phyloP scores from a whole-genome alignment of 805 yeast species.

The Blastobotrys robertii region DNA sequence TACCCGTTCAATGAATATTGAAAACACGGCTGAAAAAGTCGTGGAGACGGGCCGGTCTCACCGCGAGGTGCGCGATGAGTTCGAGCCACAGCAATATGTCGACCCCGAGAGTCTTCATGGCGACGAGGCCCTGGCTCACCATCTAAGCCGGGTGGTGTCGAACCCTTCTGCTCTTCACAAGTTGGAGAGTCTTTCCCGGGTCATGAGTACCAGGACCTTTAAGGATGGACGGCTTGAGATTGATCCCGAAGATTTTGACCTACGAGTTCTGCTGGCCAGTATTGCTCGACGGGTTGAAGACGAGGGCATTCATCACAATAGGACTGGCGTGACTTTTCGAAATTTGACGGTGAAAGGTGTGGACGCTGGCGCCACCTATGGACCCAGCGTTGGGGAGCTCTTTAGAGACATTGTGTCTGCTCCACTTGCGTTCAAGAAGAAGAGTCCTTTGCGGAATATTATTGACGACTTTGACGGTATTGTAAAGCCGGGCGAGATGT shows the following conservation, averaged over 20 bases:
- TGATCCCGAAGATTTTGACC: conserved; percentile 38
- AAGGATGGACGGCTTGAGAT: conserved; percentile 36
- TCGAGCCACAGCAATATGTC: neutral
- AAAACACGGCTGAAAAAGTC: too few species aligned
- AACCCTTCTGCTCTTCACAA: conserved; percentile 30
- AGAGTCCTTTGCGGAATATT: conserved; percentile 15
- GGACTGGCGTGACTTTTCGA: conserved; percentile 30
- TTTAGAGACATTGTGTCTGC: conserved; percentile 21
- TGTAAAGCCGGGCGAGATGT: conserved; percentile 57
- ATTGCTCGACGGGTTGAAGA: conserved; percentile 14
- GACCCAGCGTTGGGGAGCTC: conserved; percentile 37
- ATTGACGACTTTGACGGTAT: conserved; percentile 22
- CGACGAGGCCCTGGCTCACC: conserved; percentile 14
- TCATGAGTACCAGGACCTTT: conserved; percentile 40
- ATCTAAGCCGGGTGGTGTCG: conserved; percentile 18
- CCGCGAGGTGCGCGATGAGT: too few species aligned
- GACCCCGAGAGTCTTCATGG: conserved; percentile 19
- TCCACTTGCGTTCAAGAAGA: conserved; percentile 14
- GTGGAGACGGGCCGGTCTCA: too few species aligned
- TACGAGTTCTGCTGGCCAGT: conserved; percentile 29
- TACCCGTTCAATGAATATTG: too few species aligned
- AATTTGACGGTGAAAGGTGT: conserved; percentile 36
- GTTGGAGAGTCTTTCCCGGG: conserved; percentile 42
- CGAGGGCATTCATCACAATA: conserved; percentile 29
- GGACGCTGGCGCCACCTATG: conserved; percentile 37